Base-by-base conservation (phyloP, 2,329 filamentous ascomycete genomes). In the Ilyonectria robusta region DNA sequence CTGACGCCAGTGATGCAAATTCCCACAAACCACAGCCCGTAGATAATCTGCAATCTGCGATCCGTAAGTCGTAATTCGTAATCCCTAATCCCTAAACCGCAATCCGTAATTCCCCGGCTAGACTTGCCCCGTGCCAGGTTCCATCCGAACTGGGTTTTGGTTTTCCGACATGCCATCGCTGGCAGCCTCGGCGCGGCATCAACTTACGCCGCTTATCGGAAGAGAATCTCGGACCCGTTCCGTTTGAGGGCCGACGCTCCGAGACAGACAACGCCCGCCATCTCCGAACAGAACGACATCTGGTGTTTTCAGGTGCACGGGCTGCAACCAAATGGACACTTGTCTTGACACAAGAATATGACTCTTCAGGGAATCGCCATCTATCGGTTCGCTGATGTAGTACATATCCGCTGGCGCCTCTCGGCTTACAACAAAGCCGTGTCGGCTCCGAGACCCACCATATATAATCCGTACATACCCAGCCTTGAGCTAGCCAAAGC, bases 401-500 rank as follows among this genome's bases (percentile, higher is more conserved):
- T 21, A 21, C 21, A 21, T 21, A 21, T 21, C 21, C 21, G 21
- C 21, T 21, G 21, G 21, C 21, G 21, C 21, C 21, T 21, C 21
- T 21, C 21, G 6, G 23, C 35, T 53, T 59, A 78, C 46, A 77
- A 26, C 51, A 72, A 66, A 11, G 68, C 76, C 70, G 79, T 73
- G 2, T 76, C 77, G 15, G 76, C 75, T 50, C 78, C 77, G 11
- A 79, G 40, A 11, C 74, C 76, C 31, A 77, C 17, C 7, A 78
- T 26, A 78, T 26, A 26, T 6, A 26, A 26, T 26, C 4, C 26
- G 5, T 26, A 26, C 26, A 26, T 71, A 6, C 78, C 78, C 21
- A 80, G 33, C 15, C 78, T 78, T 26, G 73, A 77, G 15, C 73
- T 70, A 44, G 74, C 75, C 19, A 76, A 77, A 66, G 15, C 74